Base-by-base conservation (phyloP, 208 protist genomes). In the Trypanosoma avium region DNA sequence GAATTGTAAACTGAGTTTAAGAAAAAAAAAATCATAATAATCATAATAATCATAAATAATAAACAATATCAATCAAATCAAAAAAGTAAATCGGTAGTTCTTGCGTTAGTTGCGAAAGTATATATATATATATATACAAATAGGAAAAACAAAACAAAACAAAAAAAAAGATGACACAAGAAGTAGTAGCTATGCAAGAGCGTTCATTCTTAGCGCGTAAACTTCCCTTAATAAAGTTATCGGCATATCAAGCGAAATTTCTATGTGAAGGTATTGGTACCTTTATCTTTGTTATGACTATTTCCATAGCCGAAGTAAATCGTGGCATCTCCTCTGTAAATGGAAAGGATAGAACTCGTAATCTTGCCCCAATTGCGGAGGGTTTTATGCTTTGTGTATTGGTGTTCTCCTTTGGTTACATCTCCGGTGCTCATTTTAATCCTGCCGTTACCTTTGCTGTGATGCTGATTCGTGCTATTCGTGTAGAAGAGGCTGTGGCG, bases 341-440 rank as follows among this genome's bases (percentile, higher is more conserved):
- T 56, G 77, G 80, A 6, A 81, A 80, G 58, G 53, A 48, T 15
- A 81, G 69, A 69, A 90, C 81, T 13, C 87, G 84, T 47, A 93
- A 93, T 56, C 64, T 93, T 24, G 87, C 87, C 17, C 87, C 87
- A 10, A 79, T 93, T 48, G 87, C 87, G 1, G 81, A 86, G 66
- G 87, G 87, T 35, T 87, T 90, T 57, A 87, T 90, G 63, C 70
- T 93, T 1, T 81, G 73, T 69, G 81, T 84, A 48, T 68, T 93
- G n/a, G 72, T 93, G n/a, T 90, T 90, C 56, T 80, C 73, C 27
- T 93, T 93, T 74, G 87, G 84, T 48, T 88, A 93, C 73, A 84
- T 93, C 33, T 87, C 79, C 4, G 87, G 83, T 38, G 87, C 79
- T 26, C 87, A 93, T 68, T 93, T 93, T 65, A 93, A 93, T 58